Conservation (phyloP, 805 yeast species). For the Kodamaea kaohsiungensis region DNA sequence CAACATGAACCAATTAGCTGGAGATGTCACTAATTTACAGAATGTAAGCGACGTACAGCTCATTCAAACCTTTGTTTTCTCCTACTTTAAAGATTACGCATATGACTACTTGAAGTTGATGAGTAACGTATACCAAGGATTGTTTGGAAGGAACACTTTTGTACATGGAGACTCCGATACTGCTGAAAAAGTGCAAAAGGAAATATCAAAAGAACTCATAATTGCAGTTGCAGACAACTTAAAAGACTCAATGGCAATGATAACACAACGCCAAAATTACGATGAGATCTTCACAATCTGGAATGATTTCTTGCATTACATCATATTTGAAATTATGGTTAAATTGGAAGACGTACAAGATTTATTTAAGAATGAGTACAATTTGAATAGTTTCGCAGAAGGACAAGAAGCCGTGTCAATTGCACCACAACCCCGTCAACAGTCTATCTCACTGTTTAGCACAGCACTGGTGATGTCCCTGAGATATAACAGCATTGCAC, state of each 20-base stretch:
- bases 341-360: background rate
- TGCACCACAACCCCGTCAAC: background rate
- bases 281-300: conserved; percentile 20
- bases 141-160: conserved; percentile 10
- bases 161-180: conserved; percentile 4
- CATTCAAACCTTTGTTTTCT: conserved; percentile 15
- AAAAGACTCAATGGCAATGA: conserved; percentile 10
- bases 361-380: background rate
- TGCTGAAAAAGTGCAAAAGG: conserved; percentile 12
- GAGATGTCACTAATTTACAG: conserved; percentile 10
- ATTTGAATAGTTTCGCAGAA: background rate
- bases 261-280: conserved; percentile 2
- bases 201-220: conserved; percentile 16
- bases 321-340: conserved; percentile 16
- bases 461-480: conserved; percentile 7
- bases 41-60: conserved; percentile 7
- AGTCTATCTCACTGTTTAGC: conserved; percentile 4
- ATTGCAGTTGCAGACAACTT: conserved; percentile 19
- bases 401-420: background rate
- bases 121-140: conserved; percentile 16
- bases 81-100: conserved; percentile 24
- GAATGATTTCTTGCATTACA: conserved; percentile 20
- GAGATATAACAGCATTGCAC: conserved; percentile 9
- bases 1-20: conserved; percentile 15
- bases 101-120: conserved; percentile 22